Evolutionary conservation across 805 yeast species (phyloP).

Genomic region (Myxozyma monticola): DNA sequence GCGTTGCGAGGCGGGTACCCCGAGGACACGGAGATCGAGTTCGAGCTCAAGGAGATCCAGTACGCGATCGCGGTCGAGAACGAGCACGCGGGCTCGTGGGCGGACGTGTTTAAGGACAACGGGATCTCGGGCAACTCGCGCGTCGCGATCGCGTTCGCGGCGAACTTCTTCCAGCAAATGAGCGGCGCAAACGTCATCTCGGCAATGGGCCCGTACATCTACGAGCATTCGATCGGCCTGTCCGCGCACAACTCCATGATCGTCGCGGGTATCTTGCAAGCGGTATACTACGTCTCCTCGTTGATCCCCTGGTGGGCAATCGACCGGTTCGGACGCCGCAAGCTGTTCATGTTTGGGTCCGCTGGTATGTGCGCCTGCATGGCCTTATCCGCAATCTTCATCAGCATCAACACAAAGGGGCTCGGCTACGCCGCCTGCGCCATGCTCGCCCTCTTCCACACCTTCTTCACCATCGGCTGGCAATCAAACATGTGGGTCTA

Average conservation of each 20-base stretch:
- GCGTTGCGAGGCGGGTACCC: slow-evolving; percentile 69
- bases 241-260: slow-evolving; percentile 8
- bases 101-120: slow-evolving; percentile 41
- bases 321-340: slow-evolving; percentile 62
- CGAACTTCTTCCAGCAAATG: slow-evolving; percentile 48
- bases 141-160: slow-evolving; percentile 45
- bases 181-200: slow-evolving; percentile 41
- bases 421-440: slow-evolving; percentile 17
- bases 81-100: slow-evolving; percentile 19
- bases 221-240: slow-evolving; percentile 17
- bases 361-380: slow-evolving; percentile 48
- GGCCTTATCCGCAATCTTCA: slow-evolving; percentile 18
- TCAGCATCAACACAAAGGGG: slow-evolving; percentile 12
- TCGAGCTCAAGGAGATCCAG: slow-evolving; percentile 14
- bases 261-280: slow-evolving; percentile 14
- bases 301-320: slow-evolving; percentile 20
- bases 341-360: slow-evolving; percentile 55
- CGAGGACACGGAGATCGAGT: slow-evolving; percentile 12
- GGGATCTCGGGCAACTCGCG: slow-evolving; percentile 49
- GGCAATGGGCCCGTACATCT: slow-evolving; percentile 31
- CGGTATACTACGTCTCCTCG: slow-evolving; percentile 13
- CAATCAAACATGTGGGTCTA: slow-evolving; percentile 48
- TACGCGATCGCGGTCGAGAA: slow-evolving; percentile 22
- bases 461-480: slow-evolving; percentile 25
- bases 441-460: slow-evolving; percentile 13